Evolutionary conservation across 2,329 filamentous ascomycete species (phyloP).

Genomic region (Cordyceps javanica): DNA sequence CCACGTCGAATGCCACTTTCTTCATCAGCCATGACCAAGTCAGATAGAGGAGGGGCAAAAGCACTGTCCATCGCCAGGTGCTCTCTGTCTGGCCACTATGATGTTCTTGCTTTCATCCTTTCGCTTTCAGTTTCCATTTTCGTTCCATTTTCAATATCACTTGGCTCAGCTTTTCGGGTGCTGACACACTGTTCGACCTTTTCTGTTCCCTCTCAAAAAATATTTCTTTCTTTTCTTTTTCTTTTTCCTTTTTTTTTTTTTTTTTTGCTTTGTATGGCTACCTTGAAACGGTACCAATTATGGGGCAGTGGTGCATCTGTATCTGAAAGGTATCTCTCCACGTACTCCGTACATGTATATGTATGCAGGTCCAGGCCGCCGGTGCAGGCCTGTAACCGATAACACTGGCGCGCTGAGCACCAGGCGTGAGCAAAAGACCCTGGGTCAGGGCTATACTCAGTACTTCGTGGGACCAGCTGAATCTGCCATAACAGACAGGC

Average conservation of each 20-base stretch:
- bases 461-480: not conserved
- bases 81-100: not conserved
- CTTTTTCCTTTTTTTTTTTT: not conserved
- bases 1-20: not conserved
- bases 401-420: not conserved
- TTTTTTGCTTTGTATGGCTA: not conserved
- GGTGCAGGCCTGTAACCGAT: not conserved
- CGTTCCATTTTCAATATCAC: no score
- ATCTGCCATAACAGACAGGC: not conserved
- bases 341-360: no score
- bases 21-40: not conserved
- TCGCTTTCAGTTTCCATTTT: not conserved
- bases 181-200: no score
- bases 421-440: not conserved
- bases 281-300: not conserved
- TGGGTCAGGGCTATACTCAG: not conserved
- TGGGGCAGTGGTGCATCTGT: not conserved
- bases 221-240: not conserved
- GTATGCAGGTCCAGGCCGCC: not conserved
- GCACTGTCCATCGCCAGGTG: constrained; percentile 6
- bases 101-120: not conserved
- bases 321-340: not conserved
- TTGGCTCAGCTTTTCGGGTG: no score
- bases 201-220: no score
- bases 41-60: not conserved